Evolutionary conservation across 2,329 filamentous ascomycete genomes (phyloP).

Genomic region (Curvularia spicifera): DNA sequence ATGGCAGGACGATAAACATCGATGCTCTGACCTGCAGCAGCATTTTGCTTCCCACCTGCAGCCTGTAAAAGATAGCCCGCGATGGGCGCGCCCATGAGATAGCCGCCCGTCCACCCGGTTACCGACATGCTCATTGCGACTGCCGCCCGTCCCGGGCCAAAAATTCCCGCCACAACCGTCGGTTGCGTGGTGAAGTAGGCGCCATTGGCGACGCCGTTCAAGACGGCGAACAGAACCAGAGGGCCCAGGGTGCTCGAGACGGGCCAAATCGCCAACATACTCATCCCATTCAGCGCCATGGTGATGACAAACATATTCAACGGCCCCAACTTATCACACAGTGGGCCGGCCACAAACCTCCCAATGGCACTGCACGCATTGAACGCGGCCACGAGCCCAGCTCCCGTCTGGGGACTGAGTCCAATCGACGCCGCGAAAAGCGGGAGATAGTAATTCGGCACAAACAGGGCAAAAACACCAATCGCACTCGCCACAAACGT

Average conservation of each 20-base stretch:
- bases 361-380: constrained; percentile 41
- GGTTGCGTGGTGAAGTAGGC: constrained; percentile 40
- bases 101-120: constrained; percentile 36
- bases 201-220: constrained; percentile 43
- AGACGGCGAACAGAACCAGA: constrained; percentile 34
- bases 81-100: constrained; percentile 40
- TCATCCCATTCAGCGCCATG: constrained; percentile 34
- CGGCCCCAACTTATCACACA: constrained; percentile 41
- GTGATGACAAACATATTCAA: constrained; percentile 42
- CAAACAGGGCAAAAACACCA: constrained; percentile 39
- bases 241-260: constrained; percentile 34
- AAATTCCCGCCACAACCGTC: constrained; percentile 39
- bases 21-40: constrained; percentile 20
- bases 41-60: constrained; percentile 27
- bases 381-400: constrained; percentile 36
- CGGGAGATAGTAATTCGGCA: constrained; percentile 41
- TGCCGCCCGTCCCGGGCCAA: constrained; percentile 36
- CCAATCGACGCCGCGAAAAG: constrained; percentile 39
- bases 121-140: constrained; percentile 40
- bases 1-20: constrained; percentile 39
- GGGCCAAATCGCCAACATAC: constrained; percentile 44
- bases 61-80: constrained; percentile 37
- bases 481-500: constrained; percentile 35
- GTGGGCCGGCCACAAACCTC: constrained; percentile 33
- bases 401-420: constrained; percentile 34